Base-by-base conservation (phyloP, 2,329 filamentous ascomycete species). In the Neofusicoccum parvum region DNA sequence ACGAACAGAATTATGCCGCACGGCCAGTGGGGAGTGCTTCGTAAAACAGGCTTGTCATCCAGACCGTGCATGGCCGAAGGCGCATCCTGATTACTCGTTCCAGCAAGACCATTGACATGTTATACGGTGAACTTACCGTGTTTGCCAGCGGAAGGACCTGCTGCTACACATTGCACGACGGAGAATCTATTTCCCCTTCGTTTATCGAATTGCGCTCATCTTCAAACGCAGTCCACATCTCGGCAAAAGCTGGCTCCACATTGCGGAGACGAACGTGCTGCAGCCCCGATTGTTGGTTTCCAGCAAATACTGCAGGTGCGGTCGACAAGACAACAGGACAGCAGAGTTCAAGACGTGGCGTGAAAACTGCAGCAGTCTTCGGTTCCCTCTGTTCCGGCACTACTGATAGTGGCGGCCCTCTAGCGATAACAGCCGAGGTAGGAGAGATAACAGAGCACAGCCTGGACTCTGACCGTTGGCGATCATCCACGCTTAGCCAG, bases 161-260 rank as follows among this genome's bases (percentile, higher is more conserved):
- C 20, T 27, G 17, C 34, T 20, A 56, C 17, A 56, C 53, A 46
- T 46, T 58, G 54, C 54, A 41, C n/a, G n/a, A 3, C 54, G 54
- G 54, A 58, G 39, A 34, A 58, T 45, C 23, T 45, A 58, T 17
- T 32, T 46, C 39, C 17, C 39, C 39, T 58, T 36, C 54, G 54
- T 58, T 15, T 58, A 58, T 58, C 53, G 34, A 15, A 20, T 20
- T 15, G 37, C 36, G 51, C 51, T 56, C 51, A 56, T 54, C 51
- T 39, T 58, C 53, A 34, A 56, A 58, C 54, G 37, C 39, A 45
- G 5, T n/a, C 54, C 39, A 58, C 54, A 56, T 58, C 39, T 58
- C 54, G 39, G 37, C 7, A 45, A 45, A 14, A 9, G 15, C 3
- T n/a, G 3, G 54, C 54, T 37, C 54, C 54, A 58, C 54, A 34